These are phyloP conservation scores for Trichosanthes cucumerina DNA, from an alignment of 306 rosid species.

Conservation along the genomic window DNA sequence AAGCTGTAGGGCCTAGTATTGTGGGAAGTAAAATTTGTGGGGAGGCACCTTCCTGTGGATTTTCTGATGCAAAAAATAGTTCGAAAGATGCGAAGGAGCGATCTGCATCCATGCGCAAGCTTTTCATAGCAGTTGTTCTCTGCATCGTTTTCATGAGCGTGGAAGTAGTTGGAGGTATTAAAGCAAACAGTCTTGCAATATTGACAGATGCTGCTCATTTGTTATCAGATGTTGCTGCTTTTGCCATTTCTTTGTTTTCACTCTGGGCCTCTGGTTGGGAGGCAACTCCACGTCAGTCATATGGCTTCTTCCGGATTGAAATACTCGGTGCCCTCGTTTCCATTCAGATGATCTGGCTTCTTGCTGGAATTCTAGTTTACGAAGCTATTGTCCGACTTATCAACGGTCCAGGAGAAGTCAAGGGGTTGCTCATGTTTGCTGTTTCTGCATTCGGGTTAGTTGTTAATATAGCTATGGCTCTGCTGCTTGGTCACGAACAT, in stretches of 20 bases:
- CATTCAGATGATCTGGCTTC: slow-evolving; percentile 64
- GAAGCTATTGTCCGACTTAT: slow-evolving; percentile 43
- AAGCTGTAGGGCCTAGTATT: slow-evolving; percentile 16
- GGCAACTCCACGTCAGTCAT: slow-evolving; percentile 52
- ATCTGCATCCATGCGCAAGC: slow-evolving; percentile 41
- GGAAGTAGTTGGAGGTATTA: slow-evolving; percentile 48
- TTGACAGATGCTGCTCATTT: slow-evolving; percentile 60
- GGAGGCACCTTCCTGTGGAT: slow-evolving; percentile 48
- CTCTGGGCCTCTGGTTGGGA: slow-evolving; percentile 64
- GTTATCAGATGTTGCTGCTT: slow-evolving; percentile 52
- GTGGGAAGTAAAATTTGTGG: slow-evolving; percentile 40
- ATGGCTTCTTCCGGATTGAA: slow-evolving; percentile 54
- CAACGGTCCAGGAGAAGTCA: slow-evolving; percentile 36
- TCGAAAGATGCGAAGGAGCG: slow-evolving; percentile 42
- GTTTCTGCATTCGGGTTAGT: slow-evolving; percentile 48
- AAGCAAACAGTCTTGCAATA: slow-evolving; percentile 62
- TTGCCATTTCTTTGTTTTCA: slow-evolving; percentile 49
- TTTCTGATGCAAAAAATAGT: slow-evolving; percentile 34
- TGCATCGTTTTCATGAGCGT: slow-evolving; percentile 45
- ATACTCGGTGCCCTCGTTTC: slow-evolving; percentile 54
- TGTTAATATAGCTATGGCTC: slow-evolving; percentile 45
- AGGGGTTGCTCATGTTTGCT: slow-evolving; percentile 44
- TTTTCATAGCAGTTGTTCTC: slow-evolving; percentile 35
- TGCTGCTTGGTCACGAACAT: slow-evolving; percentile 44
- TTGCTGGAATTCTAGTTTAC: slow-evolving; percentile 52